Evolutionary conservation across 352 stramenopile genomes (phyloP).

Genomic region (Elongisporangium senticosum): DNA sequence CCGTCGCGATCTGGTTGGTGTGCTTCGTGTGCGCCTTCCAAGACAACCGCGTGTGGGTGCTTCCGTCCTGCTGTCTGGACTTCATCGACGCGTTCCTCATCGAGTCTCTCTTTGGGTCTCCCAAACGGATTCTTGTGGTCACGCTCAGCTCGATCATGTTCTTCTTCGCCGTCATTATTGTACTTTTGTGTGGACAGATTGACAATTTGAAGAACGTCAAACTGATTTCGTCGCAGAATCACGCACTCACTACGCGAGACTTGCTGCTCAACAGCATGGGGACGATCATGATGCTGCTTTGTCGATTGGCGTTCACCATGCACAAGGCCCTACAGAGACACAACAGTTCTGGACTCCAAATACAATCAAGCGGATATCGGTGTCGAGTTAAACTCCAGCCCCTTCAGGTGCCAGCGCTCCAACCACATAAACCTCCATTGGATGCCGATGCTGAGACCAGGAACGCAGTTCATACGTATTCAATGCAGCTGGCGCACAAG

Average conservation of each 20-base stretch:
- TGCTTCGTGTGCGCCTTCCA: constrained; percentile 2
- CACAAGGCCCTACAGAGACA: background rate
- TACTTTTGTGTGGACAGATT: constrained; percentile 3
- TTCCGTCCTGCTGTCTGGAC: constrained; percentile 4
- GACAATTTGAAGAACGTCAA: background rate
- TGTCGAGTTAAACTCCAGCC: constrained; percentile 2
- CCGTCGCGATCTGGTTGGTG: constrained; percentile 3
- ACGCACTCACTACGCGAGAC: constrained; percentile 5
- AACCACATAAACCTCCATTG: too few relatives aligned
- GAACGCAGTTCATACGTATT: background rate
- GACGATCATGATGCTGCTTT: constrained; percentile 9
- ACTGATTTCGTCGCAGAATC: background rate
- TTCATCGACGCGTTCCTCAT: constrained; percentile 15
- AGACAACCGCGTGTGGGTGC: constrained; percentile 5
- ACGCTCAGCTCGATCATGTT: constrained; percentile 1
- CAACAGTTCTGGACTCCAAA: background rate
- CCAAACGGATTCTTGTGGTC: constrained; percentile 1
- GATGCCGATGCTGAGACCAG: background rate
- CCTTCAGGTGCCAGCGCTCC: background rate
- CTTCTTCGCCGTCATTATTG: constrained; percentile 1
- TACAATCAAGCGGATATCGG: constrained; percentile 7
- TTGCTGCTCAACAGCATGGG: constrained; percentile 7
- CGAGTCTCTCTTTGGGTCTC: constrained; percentile 12
- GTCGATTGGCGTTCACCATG: constrained; percentile 8
- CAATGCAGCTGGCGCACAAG: background rate